These are phyloP conservation scores for Leucocoprinus leucothites DNA, from an alignment of 768 basidiomycete genomes.

Conservation along the genomic window DNA sequence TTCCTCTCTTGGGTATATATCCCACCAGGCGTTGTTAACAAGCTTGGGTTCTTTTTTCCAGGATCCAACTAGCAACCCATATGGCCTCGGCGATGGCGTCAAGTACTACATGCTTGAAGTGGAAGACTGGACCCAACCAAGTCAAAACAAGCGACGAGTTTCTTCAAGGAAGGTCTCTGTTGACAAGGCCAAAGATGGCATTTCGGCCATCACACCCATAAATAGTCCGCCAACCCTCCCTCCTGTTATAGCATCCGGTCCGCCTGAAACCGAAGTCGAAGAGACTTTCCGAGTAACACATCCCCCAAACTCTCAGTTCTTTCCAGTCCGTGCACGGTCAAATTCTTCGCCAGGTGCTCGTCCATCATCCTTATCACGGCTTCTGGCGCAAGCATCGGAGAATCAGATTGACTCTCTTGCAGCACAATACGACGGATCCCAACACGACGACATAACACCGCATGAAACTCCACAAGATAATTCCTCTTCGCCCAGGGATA, in stretches of 20 bases:
- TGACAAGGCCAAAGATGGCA: constrained; percentile 37
- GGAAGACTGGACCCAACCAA: constrained; percentile 87
- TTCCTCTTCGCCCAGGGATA: constrained; percentile 13
- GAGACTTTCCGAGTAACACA: constrained; percentile 65
- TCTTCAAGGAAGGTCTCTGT: constrained; percentile 48
- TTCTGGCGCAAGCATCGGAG: constrained; percentile 70
- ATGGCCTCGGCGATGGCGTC: constrained; percentile 80
- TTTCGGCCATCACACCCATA: constrained; percentile 18
- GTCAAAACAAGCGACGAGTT: constrained; percentile 56
- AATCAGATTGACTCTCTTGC: constrained; percentile 25
- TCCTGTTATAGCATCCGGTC: constrained; percentile 44
- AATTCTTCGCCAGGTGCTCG: constrained; percentile 69
- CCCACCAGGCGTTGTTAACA: constrained; percentile 10
- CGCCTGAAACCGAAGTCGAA: constrained; percentile 69
- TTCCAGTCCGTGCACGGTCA: constrained; percentile 59
- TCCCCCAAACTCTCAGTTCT: constrained; percentile 65
- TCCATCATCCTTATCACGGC: constrained; percentile 75
- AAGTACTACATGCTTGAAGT: constrained; percentile 95
- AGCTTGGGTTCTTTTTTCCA: constrained; percentile 35
- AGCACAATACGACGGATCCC: constrained; percentile 11
- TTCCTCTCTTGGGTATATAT: constrained; percentile 14
- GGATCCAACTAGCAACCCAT: constrained; percentile 87
- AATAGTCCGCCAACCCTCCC: constrained; percentile 42
- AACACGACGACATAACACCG: constrained; percentile 18
- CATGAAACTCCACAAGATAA: constrained; percentile 14